phyloP scores from a whole-genome alignment of 2,329 filamentous ascomycete genomes.

The Ceratocystis albifundus region DNA sequence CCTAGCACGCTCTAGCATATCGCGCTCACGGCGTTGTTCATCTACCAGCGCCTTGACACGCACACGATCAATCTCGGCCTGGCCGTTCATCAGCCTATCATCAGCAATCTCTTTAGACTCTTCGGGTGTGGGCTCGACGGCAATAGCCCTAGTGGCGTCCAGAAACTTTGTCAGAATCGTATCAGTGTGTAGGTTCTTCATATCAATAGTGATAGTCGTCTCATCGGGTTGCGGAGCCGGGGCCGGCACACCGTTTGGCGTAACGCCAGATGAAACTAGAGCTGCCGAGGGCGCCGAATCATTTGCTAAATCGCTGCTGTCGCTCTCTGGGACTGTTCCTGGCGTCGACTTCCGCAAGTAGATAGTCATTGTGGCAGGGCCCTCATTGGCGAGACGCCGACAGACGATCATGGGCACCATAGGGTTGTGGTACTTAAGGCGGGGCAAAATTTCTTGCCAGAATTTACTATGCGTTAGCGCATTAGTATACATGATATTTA shows the following conservation, averaged over 20 bases:
- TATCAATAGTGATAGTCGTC: constrained; percentile 45
- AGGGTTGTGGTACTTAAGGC: constrained; percentile 92
- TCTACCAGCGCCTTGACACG: constrained; percentile 18
- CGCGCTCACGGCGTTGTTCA: constrained; percentile 19
- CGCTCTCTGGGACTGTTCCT: constrained; percentile 21
- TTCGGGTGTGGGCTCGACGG: constrained; percentile 45
- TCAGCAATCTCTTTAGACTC: constrained; percentile 41
- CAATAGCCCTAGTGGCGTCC: constrained; percentile 47
- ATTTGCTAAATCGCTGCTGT: constrained; percentile 21
- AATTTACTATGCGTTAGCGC: constrained; percentile 55
- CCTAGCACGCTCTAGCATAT: constrained; percentile 21
- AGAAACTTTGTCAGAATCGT: constrained; percentile 55
- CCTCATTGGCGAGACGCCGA: constrained; percentile 47
- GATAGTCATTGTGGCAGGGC: constrained; percentile 51
- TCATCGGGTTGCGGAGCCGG: constrained; percentile 40
- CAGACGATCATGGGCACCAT: constrained; percentile 70
- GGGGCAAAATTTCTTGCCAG: constrained; percentile 70
- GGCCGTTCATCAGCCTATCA: constrained; percentile 4
- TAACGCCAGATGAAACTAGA: constrained; percentile 36
- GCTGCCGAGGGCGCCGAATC: constrained; percentile 32
- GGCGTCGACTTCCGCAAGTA: constrained; percentile 42
- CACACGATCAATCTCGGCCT: constrained; percentile 15
- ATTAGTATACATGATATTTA: constrained; percentile 23
- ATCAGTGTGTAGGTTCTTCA: constrained; percentile 49
- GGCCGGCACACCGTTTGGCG: constrained; percentile 35